Conservation (phyloP, 208 protist species). For the Acanthamoeba sp. region DNA sequence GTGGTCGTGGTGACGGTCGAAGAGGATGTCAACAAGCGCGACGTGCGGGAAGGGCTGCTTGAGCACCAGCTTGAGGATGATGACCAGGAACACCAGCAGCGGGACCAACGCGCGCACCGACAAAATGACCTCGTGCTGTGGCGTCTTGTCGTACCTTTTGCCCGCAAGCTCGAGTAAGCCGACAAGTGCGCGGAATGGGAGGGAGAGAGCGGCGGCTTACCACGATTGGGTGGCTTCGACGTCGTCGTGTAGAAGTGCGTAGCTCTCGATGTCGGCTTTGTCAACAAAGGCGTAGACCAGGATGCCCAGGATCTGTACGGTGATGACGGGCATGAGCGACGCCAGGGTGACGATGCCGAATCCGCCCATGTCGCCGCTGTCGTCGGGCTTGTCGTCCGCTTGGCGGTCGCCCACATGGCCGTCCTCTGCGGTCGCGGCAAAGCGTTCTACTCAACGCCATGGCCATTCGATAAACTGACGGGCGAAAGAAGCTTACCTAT, state of each 20-base stretch:
- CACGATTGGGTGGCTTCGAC: not conserved
- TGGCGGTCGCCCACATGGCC: not conserved
- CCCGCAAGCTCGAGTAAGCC: not conserved
- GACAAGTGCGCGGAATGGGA: not conserved
- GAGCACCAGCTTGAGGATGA: constrained; percentile 18
- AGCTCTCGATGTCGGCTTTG: not conserved
- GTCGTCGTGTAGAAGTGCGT: not conserved
- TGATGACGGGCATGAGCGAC: constrained; percentile 29
- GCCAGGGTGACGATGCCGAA: not conserved
- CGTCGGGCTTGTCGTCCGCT: not conserved
- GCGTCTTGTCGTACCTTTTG: not conserved
- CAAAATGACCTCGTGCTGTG: not conserved
- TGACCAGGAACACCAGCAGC: not conserved
- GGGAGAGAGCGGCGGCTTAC: not conserved
- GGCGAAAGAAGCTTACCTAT: not conserved
- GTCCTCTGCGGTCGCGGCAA: too few relatives aligned
- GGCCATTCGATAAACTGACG: too few relatives aligned
- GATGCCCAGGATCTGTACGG: not conserved
- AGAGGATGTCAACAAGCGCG: not conserved
- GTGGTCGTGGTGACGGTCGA: not conserved
- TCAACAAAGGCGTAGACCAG: not conserved
- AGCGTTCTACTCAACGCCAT: too few relatives aligned
- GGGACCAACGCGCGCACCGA: constrained; percentile 9
- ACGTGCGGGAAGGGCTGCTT: not conserved
- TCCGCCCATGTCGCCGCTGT: not conserved